Conservation (phyloP, 2,329 filamentous ascomycete species). For the Aureobasidium namibiae region DNA sequence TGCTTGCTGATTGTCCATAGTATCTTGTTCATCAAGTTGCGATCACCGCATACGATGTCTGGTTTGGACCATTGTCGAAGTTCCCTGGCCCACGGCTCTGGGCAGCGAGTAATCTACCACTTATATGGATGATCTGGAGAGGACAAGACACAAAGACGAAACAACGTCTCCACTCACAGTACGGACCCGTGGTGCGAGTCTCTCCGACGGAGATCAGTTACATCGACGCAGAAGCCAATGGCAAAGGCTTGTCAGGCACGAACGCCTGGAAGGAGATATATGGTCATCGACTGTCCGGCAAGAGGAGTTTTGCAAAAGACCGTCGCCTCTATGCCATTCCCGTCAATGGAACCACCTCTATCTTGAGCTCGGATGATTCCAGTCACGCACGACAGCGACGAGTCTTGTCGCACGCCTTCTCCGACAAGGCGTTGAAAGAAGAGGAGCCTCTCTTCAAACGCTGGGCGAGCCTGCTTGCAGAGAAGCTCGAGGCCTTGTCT, state of each 20-base stretch:
- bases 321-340: constrained; percentile 17
- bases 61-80: constrained; percentile 35
- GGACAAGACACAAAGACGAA: constrained; percentile 14
- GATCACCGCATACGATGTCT: constrained; percentile 29
- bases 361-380: constrained; percentile 26
- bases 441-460: constrained; percentile 32
- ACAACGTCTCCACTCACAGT: constrained; percentile 29
- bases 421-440: constrained; percentile 30
- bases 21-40: constrained; percentile 3
- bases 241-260: constrained; percentile 6
- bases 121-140: constrained; percentile 11
- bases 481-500: constrained; percentile 29
- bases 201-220: constrained; percentile 42
- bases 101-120: constrained; percentile 26
- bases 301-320: constrained; percentile 21
- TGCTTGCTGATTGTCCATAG: neutral
- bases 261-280: constrained; percentile 36
- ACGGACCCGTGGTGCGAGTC: constrained; percentile 41
- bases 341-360: constrained; percentile 3
- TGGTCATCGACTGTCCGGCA: constrained; percentile 7
- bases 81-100: constrained; percentile 35
- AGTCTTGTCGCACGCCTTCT: constrained; percentile 34
- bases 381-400: constrained; percentile 32
- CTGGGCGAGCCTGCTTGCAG: constrained; percentile 35
- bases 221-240: constrained; percentile 23